Evolutionary conservation across 2,329 filamentous ascomycete genomes (phyloP).

Genomic region (Grosmannia serpens): DNA sequence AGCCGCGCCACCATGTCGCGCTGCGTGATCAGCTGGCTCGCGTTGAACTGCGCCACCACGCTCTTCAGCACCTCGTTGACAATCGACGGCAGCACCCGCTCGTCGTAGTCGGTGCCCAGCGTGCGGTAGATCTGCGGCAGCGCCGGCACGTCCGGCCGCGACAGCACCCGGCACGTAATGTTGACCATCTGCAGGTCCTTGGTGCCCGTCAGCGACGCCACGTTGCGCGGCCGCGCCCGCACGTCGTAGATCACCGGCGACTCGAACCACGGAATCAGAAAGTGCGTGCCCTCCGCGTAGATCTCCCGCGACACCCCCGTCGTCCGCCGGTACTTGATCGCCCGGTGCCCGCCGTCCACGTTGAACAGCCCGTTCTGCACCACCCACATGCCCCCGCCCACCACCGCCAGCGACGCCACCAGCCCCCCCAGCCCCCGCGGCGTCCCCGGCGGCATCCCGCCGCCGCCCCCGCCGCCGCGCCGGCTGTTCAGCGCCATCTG

Average conservation of each 20-base stretch:
- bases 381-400: constrained; percentile 38
- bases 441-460: constrained; percentile 29
- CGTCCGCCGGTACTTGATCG: constrained; percentile 94
- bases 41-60: constrained; percentile 97
- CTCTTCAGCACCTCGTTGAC: constrained; percentile 99
- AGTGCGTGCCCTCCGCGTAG: constrained; percentile 90
- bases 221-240: constrained; percentile 91
- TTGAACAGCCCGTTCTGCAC: constrained; percentile 56
- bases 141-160: constrained; percentile 73
- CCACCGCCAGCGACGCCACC: constrained; percentile 28
- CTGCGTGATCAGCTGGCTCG: constrained; percentile 95
- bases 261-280: constrained; percentile 94
- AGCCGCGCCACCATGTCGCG: constrained; percentile 90
- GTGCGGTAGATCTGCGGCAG: constrained; percentile 95
- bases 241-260: constrained; percentile 96
- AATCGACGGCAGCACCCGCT: constrained; percentile 91
- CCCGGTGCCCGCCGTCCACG: constrained; percentile 96
- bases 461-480: constrained; percentile 27
- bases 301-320: constrained; percentile 94
- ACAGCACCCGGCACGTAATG: constrained; percentile 98
- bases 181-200: constrained; percentile 99
- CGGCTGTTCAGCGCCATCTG: constrained; percentile 32
- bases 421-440: constrained; percentile 28
- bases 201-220: constrained; percentile 92
- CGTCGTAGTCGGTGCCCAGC: constrained; percentile 89